These are phyloP conservation scores for Penicillium capsulatum DNA, from an alignment of 2,329 filamentous ascomycete genomes.

Conservation along the genomic window DNA sequence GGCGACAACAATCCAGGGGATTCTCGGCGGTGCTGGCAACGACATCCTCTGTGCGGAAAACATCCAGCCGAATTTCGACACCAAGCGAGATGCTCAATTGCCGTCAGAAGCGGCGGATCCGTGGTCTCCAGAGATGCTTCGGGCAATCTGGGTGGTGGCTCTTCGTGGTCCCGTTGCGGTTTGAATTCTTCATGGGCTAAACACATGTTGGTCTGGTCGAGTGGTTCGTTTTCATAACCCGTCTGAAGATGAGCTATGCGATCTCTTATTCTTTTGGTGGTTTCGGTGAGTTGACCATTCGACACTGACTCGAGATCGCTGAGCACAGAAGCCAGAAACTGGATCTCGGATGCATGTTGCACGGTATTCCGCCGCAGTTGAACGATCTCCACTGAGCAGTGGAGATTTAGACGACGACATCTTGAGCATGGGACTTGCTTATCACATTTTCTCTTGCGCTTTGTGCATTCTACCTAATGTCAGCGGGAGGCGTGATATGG, in stretches of 20 bases:
- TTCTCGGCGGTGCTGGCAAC: constrained; percentile 24
- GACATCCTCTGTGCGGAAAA: constrained; percentile 33
- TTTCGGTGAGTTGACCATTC: constrained; percentile 3
- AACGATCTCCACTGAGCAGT: constrained; percentile 25
- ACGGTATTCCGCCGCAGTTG: constrained; percentile 23
- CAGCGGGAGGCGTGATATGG: constrained; percentile 3
- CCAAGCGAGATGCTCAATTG: constrained; percentile 39
- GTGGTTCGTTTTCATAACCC: constrained; percentile 7
- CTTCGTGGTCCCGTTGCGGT: constrained; percentile 8
- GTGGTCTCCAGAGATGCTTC: constrained; percentile 15
- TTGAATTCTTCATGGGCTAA: constrained; percentile 5
- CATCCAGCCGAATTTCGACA: constrained; percentile 35
- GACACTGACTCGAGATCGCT: constrained; percentile 18
- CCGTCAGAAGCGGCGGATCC: constrained; percentile 29
- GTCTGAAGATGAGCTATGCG: constrained; percentile 22
- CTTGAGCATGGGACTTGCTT: constrained; percentile 24
- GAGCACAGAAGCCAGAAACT: constrained; percentile 23
- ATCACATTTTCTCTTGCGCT: constrained; percentile 26
- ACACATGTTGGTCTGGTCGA: constrained; percentile 1
- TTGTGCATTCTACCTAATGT: constrained; percentile 24
- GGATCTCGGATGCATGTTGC: constrained; percentile 26
- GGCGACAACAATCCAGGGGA: constrained; percentile 11
- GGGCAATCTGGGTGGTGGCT: constrained; percentile 2
- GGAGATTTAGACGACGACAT: constrained; percentile 21
- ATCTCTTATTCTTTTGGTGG: constrained; percentile 14